Percentiles rank a stretch among this genome's conserved stretches.
phyloP scores from a whole-genome alignment of 2,329 filamentous ascomycete genomes.

The Colletotrichum nymphaeae region DNA sequence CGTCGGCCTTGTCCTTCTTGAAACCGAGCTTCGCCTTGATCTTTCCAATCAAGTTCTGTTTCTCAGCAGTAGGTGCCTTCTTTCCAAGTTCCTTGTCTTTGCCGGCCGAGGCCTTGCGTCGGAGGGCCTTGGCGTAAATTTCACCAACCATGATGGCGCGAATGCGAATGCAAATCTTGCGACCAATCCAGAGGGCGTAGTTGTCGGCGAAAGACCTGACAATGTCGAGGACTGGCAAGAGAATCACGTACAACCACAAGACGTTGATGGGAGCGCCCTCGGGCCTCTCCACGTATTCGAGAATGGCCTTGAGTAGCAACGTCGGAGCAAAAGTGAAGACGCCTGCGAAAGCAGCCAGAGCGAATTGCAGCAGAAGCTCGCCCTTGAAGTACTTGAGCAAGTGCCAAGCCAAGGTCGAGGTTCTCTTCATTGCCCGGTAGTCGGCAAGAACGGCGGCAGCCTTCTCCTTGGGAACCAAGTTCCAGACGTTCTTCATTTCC shows the following conservation, averaged over 20 bases:
- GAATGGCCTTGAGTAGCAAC: slow-evolving; percentile 87
- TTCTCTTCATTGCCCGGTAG: slow-evolving; percentile 89
- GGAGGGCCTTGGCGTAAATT: slow-evolving; percentile 94
- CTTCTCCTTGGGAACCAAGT: slow-evolving; percentile 88
- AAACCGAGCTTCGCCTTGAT: slow-evolving; percentile 70
- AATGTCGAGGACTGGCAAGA: slow-evolving; percentile 86
- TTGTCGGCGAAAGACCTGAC: slow-evolving; percentile 86
- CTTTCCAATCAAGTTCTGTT: slow-evolving; percentile 57
- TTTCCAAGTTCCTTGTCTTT: slow-evolving; percentile 79
- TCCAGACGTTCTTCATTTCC: slow-evolving; percentile 91
- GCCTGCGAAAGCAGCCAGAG: slow-evolving; percentile 83
- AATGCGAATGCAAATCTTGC: slow-evolving; percentile 92
- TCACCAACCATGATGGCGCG: slow-evolving; percentile 97
- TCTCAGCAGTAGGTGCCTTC: slow-evolving; percentile 50
- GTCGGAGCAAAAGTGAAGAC: slow-evolving; percentile 93
- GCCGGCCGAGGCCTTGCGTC: slow-evolving; percentile 86
- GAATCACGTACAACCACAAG: slow-evolving; percentile 94
- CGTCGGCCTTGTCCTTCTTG: slow-evolving; percentile 54
- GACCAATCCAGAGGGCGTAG: slow-evolving; percentile 91
- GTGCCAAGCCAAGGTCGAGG: slow-evolving; percentile 81
- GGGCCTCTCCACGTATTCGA: slow-evolving; percentile 93
- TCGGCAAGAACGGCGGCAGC: slow-evolving; percentile 82
- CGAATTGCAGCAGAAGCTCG: slow-evolving; percentile 79
- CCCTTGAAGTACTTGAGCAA: slow-evolving; percentile 86
- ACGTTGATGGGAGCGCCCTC: slow-evolving; percentile 82